Conservation (phyloP, 352 stramenopile species). For the Globisporangium okanoganense region DNA sequence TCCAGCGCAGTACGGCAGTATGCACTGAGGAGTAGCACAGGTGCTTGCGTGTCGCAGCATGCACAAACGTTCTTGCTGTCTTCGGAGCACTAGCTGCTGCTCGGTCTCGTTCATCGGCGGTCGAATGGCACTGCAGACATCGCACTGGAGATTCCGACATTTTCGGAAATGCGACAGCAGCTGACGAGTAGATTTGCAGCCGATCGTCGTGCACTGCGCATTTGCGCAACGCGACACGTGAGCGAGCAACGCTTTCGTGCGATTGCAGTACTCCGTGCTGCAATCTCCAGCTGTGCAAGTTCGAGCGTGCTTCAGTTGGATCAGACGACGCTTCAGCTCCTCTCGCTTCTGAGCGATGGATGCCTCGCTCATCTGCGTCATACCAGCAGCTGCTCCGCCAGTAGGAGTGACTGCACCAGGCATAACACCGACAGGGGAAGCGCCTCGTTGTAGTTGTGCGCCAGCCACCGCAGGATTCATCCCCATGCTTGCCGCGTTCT, state of each 20-base stretch:
- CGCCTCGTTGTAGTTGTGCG: slow-evolving; percentile 12
- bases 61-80: slow-evolving; percentile 83
- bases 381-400: slow-evolving; percentile 30
- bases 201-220: slow-evolving; percentile 81
- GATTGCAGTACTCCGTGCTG: slow-evolving; percentile 74
- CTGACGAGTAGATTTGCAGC: slow-evolving; percentile 85
- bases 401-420: slow-evolving; percentile 21
- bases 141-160: slow-evolving; percentile 82
- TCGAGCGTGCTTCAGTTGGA: slow-evolving; percentile 85
- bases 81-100: slow-evolving; percentile 77
- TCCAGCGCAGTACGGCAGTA: slow-evolving; percentile 78
- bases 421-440: slow-evolving; percentile 12
- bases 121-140: slow-evolving; percentile 85
- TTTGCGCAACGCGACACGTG: slow-evolving; percentile 85
- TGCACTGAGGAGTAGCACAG: slow-evolving; percentile 57
- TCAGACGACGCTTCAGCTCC: slow-evolving; percentile 78
- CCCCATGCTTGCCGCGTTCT: slow-evolving; percentile 15
- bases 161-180: slow-evolving; percentile 87
- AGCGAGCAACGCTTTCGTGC: slow-evolving; percentile 73
- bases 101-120: slow-evolving; percentile 87
- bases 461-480: slow-evolving; percentile 13
- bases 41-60: slow-evolving; percentile 87
- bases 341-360: slow-evolving; percentile 84
- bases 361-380: slow-evolving; percentile 74
- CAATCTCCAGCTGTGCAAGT: slow-evolving; percentile 77